Evolutionary conservation across 2,329 filamentous ascomycete species (phyloP).

Genomic region (Fusarium palustre): DNA sequence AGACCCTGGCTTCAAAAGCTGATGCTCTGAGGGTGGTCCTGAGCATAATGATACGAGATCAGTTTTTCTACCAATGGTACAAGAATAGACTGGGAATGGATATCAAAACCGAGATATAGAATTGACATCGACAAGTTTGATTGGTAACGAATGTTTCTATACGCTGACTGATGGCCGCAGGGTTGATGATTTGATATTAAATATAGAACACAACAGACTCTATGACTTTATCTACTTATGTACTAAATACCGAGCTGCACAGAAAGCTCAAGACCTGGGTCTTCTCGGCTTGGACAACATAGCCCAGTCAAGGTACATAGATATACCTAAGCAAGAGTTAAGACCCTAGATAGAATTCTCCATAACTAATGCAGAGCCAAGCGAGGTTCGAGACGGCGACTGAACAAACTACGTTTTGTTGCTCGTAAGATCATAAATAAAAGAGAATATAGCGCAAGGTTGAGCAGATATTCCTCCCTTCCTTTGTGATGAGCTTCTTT

Average conservation of each 20-base stretch:
- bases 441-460: not conserved
- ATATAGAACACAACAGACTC: not conserved
- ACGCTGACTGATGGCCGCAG: not conserved
- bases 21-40: not conserved
- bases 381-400: slow-evolving; percentile 21
- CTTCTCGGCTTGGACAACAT: too few relatives aligned
- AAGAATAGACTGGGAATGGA: not conserved
- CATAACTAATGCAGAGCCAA: slow-evolving; percentile 22
- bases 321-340: too few relatives aligned
- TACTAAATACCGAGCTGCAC: too few relatives aligned
- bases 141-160: not conserved
- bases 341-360: too few relatives aligned
- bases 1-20: not conserved
- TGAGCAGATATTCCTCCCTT: not conserved
- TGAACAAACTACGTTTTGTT: not conserved
- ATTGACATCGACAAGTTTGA: not conserved
- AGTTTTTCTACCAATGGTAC: not conserved
- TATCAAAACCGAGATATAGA: slow-evolving; percentile 1
- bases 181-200: not conserved
- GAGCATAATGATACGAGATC: slow-evolving; percentile 2
- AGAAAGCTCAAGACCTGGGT: too few relatives aligned
- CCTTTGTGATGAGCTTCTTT: slow-evolving; percentile 1
- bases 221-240: too few relatives aligned
- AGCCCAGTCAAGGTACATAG: too few relatives aligned
- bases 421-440: not conserved